These are phyloP conservation scores for Trichoderma gracile DNA, from an alignment of 2,329 filamentous ascomycete species.

Conservation along the genomic window DNA sequence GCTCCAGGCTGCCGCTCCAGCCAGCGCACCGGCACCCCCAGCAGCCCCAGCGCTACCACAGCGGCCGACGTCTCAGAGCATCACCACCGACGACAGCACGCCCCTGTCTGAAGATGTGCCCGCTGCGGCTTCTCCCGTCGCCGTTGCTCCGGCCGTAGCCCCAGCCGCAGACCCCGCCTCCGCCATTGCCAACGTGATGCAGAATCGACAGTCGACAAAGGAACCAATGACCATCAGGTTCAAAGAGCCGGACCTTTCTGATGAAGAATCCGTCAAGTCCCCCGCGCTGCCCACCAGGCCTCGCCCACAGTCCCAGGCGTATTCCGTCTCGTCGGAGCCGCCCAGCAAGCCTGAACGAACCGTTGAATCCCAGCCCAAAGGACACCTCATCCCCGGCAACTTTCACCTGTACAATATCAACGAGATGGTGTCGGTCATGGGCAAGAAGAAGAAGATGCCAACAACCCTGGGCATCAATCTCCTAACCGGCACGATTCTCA, in stretches of 20 bases:
- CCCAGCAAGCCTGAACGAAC: slow-evolving; percentile 41
- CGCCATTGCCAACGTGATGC: slow-evolving; percentile 59
- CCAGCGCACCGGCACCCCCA: slow-evolving; percentile 43
- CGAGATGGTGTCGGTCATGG: slow-evolving; percentile 96
- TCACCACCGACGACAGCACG: slow-evolving; percentile 15
- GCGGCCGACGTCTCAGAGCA: slow-evolving; percentile 43
- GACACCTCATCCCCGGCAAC: slow-evolving; percentile 66
- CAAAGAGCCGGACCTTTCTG: slow-evolving; percentile 34
- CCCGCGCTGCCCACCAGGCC: slow-evolving; percentile 45
- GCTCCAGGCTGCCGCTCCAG: slow-evolving; percentile 51
- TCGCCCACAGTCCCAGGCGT: slow-evolving; percentile 27
- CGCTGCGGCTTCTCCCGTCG: slow-evolving; percentile 53
- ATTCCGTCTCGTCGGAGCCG: slow-evolving; percentile 12
- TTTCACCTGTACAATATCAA: slow-evolving; percentile 97
- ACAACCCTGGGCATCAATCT: slow-evolving; percentile 95
- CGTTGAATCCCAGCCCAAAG: slow-evolving; percentile 41
- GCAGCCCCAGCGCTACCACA: slow-evolving; percentile 48
- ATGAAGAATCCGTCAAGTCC: slow-evolving; percentile 38
- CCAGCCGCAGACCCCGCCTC: slow-evolving; percentile 55
- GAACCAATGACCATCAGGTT: slow-evolving; percentile 29
- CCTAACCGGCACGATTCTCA: slow-evolving; percentile 82
- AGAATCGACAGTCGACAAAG: slow-evolving; percentile 42
- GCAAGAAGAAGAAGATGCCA: slow-evolving; percentile 96
- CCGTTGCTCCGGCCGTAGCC: slow-evolving; percentile 49
- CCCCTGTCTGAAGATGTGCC: slow-evolving; percentile 34